Conservation (phyloP, 2,329 filamentous ascomycete species). For the Penicillium hordei region DNA sequence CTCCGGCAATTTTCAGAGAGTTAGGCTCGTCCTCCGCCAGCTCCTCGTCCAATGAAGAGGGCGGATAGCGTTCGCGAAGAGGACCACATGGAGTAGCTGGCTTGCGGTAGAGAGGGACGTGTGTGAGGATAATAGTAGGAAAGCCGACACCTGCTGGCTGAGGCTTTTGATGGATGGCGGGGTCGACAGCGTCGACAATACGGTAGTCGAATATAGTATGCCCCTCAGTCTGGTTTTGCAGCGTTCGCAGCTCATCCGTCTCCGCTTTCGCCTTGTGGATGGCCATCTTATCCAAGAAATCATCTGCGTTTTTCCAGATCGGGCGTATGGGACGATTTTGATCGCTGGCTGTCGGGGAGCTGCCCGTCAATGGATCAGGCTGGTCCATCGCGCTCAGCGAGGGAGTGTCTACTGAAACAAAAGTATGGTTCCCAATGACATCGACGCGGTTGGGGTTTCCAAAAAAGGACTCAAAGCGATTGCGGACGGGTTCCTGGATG, state of each 20-base stretch:
- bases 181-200: slow-evolving; percentile 59
- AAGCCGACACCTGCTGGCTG: slow-evolving; percentile 55
- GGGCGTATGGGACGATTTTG: slow-evolving; percentile 53
- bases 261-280: slow-evolving; percentile 66
- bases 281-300: slow-evolving; percentile 71
- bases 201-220: slow-evolving; percentile 56
- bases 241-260: slow-evolving; percentile 65
- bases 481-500: slow-evolving; percentile 74
- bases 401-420: slow-evolving; percentile 86
- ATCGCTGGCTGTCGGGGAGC: slow-evolving; percentile 42
- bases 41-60: slow-evolving; percentile 60
- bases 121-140: slow-evolving; percentile 84
- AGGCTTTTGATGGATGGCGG: slow-evolving; percentile 27
- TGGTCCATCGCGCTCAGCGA: slow-evolving; percentile 76
- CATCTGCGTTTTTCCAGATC: slow-evolving; percentile 73
- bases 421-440: slow-evolving; percentile 89
- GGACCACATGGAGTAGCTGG: slow-evolving; percentile 86
- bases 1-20: slow-evolving; percentile 71
- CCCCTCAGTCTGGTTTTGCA: slow-evolving; percentile 60
- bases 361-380: slow-evolving; percentile 51
- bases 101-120: slow-evolving; percentile 83
- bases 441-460: slow-evolving; percentile 90
- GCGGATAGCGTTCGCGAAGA: slow-evolving; percentile 78
- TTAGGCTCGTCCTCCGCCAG: slow-evolving; percentile 66
- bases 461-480: slow-evolving; percentile 85